Percentiles rank a stretch among this genome's conserved stretches.
phyloP scores from a whole-genome alignment of 495 filamentous ascomycete species.

The Talaromyces wortmannii region DNA sequence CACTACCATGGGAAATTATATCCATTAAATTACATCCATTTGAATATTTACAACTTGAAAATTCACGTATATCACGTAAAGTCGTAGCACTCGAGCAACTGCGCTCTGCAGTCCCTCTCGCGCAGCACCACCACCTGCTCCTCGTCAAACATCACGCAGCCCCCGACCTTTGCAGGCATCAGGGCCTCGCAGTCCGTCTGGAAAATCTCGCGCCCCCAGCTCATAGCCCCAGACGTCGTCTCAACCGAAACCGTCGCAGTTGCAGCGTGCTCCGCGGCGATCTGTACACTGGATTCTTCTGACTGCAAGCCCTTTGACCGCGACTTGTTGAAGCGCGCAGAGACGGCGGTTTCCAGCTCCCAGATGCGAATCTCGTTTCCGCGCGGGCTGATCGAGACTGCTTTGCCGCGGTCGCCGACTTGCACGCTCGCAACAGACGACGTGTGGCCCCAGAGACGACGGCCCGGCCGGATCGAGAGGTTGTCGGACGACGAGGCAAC shows the following conservation, averaged over 20 bases:
- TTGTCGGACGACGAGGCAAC: conserved; percentile 64
- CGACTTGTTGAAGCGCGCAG: conserved; percentile 13
- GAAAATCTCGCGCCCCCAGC: not conserved
- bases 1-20: too few relatives aligned
- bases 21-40: not conserved
- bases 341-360: conserved; percentile 78
- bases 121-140: conserved; percentile 84
- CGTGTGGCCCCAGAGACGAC: conserved; percentile 87
- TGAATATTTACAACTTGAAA: not conserved
- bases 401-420: conserved; percentile 81
- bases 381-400: conserved; percentile 74
- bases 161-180: conserved; percentile 19
- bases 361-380: conserved; percentile 89
- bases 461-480: conserved; percentile 67
- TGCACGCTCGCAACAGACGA: conserved; percentile 83
- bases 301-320: not conserved
- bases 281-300: conserved; percentile 48
- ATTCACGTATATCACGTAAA: conserved; percentile 54
- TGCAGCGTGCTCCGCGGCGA: conserved; percentile 25
- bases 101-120: conserved; percentile 57
- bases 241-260: not conserved
- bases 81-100: conserved; percentile 83
- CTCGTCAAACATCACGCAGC: conserved; percentile 89
- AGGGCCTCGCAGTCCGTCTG: not conserved
- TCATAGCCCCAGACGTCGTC: not conserved